Percentiles rank a stretch among this genome's conserved stretches.
These are phyloP conservation scores for Lachnellula occidentalis DNA, from an alignment of 2,329 filamentous ascomycete species.

Conservation along the genomic window DNA sequence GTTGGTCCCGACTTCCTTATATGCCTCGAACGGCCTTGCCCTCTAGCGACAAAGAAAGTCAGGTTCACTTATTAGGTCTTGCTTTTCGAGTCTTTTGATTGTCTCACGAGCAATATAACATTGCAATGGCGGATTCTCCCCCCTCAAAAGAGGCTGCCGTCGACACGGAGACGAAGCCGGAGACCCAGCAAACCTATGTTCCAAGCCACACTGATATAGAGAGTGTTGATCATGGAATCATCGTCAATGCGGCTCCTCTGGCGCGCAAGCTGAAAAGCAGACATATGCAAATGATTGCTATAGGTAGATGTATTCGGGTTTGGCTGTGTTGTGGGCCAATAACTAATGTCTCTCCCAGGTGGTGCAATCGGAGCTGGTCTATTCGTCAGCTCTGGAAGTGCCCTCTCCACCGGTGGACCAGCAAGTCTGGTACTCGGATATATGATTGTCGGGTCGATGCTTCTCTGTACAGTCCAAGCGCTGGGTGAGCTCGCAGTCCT, in stretches of 20 bases:
- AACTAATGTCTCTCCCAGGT: slow-evolving; percentile 8
- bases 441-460: slow-evolving; percentile 51
- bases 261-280: slow-evolving; percentile 34
- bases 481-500: slow-evolving; percentile 54
- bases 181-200: slow-evolving; percentile 51
- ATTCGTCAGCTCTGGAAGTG: slow-evolving; percentile 55
- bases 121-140: background rate
- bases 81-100: background rate
- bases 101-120: background rate
- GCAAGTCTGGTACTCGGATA: slow-evolving; percentile 38
- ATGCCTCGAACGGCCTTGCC: background rate
- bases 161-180: slow-evolving; percentile 40
- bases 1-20: background rate
- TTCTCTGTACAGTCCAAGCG: slow-evolving; percentile 54
- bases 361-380: slow-evolving; percentile 64
- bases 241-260: slow-evolving; percentile 10
- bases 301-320: slow-evolving; percentile 26
- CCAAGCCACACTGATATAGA: slow-evolving; percentile 37
- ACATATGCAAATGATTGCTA: slow-evolving; percentile 45
- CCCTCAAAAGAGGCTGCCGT: background rate
- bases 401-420: slow-evolving; percentile 27
- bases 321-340: background rate
- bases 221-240: slow-evolving; percentile 31
- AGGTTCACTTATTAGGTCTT: background rate
- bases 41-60: too few relatives aligned